These are phyloP conservation scores for Candida xyloterini DNA, from an alignment of 805 yeast species.

Conservation along the genomic window DNA sequence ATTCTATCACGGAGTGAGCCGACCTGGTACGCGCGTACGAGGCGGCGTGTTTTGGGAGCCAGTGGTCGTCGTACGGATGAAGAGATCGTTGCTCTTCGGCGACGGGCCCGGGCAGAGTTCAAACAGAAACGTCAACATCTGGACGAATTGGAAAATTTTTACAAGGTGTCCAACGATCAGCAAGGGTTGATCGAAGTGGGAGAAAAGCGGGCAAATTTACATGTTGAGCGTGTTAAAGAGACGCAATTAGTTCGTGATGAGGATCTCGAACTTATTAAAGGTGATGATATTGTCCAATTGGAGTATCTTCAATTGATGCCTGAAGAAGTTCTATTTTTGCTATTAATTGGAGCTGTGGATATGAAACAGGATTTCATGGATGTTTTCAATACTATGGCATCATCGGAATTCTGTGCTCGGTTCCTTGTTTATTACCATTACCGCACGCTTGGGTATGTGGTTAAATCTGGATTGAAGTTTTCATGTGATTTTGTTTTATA, in stretches of 20 bases:
- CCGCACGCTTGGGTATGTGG: slow-evolving; percentile 92
- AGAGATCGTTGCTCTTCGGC: slow-evolving; percentile 69
- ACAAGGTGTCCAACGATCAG: slow-evolving; percentile 22
- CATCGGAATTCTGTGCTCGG: slow-evolving; percentile 23
- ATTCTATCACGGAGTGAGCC: slow-evolving; percentile 87
- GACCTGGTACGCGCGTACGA: slow-evolving; percentile 74
- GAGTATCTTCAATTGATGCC: slow-evolving; percentile 70
- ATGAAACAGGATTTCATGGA: no score
- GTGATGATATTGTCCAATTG: slow-evolving; percentile 26
- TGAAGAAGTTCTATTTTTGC: slow-evolving; percentile 70
- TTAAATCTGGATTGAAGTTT: slow-evolving; percentile 85
- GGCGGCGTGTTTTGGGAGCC: slow-evolving; percentile 41
- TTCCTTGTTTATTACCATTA: slow-evolving; percentile 84
- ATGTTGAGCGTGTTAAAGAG: slow-evolving; percentile 13
- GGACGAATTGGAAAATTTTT: slow-evolving; percentile 45
- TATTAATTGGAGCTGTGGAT: slow-evolving; percentile 36
- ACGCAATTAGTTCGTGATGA: slow-evolving; percentile 32
- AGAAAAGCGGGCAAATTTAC: slow-evolving; percentile 31
- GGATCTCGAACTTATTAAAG: slow-evolving; percentile 34
- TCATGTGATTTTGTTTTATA: slow-evolving; percentile 84
- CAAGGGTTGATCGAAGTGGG: slow-evolving; percentile 37
- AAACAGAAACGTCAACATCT: slow-evolving; percentile 63
- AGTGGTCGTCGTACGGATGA: slow-evolving; percentile 50
- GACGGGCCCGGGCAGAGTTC: slow-evolving; percentile 69
- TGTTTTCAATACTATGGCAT: no score